These are phyloP conservation scores for Gamarada debralockiae DNA, from an alignment of 495 filamentous ascomycete genomes.

Conservation along the genomic window DNA sequence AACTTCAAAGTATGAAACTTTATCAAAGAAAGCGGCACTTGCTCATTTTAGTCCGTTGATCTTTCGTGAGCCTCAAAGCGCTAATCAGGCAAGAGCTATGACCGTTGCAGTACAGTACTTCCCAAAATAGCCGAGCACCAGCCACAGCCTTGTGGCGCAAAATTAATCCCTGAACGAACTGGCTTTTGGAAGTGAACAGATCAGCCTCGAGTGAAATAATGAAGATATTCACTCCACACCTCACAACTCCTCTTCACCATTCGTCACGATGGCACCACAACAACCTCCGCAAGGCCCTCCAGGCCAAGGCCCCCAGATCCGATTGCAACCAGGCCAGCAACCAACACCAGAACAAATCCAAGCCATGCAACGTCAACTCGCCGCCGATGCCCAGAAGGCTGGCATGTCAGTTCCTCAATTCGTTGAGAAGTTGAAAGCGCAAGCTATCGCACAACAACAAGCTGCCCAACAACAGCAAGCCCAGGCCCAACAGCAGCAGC, in stretches of 20 bases:
- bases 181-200: too few relatives aligned
- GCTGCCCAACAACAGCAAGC: slow-evolving; percentile 48
- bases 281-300: slow-evolving; percentile 9
- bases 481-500: slow-evolving; percentile 40
- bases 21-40: too few relatives aligned
- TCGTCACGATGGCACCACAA: slow-evolving; percentile 17
- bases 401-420: slow-evolving; percentile 76
- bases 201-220: neutral
- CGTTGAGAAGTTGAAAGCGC: slow-evolving; percentile 61
- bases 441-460: slow-evolving; percentile 62
- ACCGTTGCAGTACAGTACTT: too few relatives aligned
- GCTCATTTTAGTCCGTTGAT: too few relatives aligned
- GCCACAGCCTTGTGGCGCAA: too few relatives aligned
- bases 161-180: too few relatives aligned
- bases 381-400: slow-evolving; percentile 66
- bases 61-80: too few relatives aligned
- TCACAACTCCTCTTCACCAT: neutral
- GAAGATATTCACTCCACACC: neutral
- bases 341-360: slow-evolving; percentile 83
- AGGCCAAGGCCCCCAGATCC: slow-evolving; percentile 4
- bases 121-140: too few relatives aligned
- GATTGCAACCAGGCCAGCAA: slow-evolving; percentile 46
- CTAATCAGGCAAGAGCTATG: too few relatives aligned
- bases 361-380: slow-evolving; percentile 79
- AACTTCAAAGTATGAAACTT: too few relatives aligned